phyloP scores from a whole-genome alignment of 768 basidiomycete genomes.

The Termitomyces sp. region DNA sequence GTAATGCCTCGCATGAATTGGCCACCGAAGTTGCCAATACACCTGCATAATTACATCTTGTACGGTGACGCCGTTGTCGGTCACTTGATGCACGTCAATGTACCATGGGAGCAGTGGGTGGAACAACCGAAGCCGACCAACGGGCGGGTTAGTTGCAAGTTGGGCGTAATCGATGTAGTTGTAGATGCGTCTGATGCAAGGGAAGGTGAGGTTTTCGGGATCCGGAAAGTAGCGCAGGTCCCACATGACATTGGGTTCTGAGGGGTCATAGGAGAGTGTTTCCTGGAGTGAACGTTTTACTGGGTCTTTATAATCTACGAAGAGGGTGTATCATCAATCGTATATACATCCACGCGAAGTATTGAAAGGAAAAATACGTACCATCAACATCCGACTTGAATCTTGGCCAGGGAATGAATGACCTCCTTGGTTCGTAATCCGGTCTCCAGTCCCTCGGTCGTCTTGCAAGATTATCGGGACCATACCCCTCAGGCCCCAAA shows the following conservation, averaged over 20 bases:
- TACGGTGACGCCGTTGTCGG: conserved; percentile 55
- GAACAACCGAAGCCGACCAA: conserved; percentile 49
- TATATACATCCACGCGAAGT: no score
- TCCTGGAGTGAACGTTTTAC: background rate
- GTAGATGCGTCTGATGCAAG: background rate
- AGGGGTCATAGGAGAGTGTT: background rate
- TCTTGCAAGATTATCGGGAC: background rate
- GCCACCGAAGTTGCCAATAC: conserved; percentile 36
- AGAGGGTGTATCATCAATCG: background rate
- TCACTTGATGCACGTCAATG: conserved; percentile 48
- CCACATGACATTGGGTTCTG: background rate
- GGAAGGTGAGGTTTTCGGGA: background rate
- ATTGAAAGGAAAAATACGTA: background rate
- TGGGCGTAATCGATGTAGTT: conserved; percentile 51
- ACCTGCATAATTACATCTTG: conserved; percentile 51
- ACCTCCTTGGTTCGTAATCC: background rate
- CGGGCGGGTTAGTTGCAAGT: conserved; percentile 49
- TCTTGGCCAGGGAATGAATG: background rate
- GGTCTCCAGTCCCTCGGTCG: background rate
- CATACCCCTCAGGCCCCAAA: background rate
- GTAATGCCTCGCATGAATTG: conserved; percentile 50
- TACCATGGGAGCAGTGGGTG: conserved; percentile 64
- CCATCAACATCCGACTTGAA: background rate
- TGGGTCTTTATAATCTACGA: background rate
- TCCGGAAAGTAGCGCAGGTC: background rate